Percentiles rank a stretch among this genome's conserved stretches.
Conservation (phyloP, 2,329 filamentous ascomycete genomes). For the Ceratocystis ficicola region DNA sequence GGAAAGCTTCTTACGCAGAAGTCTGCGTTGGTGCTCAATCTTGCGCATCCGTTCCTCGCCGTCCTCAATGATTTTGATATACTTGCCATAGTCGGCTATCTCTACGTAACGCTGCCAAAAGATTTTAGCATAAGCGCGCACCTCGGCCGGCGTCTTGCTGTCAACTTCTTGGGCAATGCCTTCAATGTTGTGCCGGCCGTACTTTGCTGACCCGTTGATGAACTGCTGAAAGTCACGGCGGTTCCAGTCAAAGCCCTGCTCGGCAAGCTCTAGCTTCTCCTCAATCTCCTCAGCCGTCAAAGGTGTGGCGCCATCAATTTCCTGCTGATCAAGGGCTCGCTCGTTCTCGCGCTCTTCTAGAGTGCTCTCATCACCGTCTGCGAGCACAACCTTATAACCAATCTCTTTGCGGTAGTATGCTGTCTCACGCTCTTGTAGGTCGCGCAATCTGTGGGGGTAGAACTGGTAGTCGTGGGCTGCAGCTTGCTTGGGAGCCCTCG, state of each 20-base stretch:
- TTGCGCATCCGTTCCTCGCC: constrained; percentile 83
- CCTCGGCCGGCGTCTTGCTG: constrained; percentile 72
- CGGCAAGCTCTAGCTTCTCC: constrained; percentile 70
- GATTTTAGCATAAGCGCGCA: constrained; percentile 82
- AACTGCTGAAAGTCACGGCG: constrained; percentile 97
- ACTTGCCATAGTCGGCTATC: constrained; percentile 78
- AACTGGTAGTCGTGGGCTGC: constrained; percentile 94
- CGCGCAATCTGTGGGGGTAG: constrained; percentile 70
- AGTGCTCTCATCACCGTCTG: constrained; percentile 78
- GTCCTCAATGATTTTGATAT: constrained; percentile 78
- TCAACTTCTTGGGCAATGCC: constrained; percentile 82
- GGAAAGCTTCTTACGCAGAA: constrained; percentile 87
- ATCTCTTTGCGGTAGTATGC: constrained; percentile 94
- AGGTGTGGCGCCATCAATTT: constrained; percentile 83
- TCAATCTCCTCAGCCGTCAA: constrained; percentile 81
- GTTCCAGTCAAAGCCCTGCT: constrained; percentile 92
- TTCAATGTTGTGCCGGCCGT: constrained; percentile 74
- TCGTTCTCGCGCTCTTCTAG: constrained; percentile 77
- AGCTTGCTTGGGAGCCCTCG: constrained; percentile 88
- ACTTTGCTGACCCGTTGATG: constrained; percentile 86
- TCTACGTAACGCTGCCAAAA: constrained; percentile 95
- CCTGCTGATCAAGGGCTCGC: constrained; percentile 72
- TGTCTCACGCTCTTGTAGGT: constrained; percentile 92
- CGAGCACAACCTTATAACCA: constrained; percentile 81
- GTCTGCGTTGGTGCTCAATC: constrained; percentile 82